Conservation (phyloP, 257 asterid species). For the Nicotiana obtusifolia region DNA sequence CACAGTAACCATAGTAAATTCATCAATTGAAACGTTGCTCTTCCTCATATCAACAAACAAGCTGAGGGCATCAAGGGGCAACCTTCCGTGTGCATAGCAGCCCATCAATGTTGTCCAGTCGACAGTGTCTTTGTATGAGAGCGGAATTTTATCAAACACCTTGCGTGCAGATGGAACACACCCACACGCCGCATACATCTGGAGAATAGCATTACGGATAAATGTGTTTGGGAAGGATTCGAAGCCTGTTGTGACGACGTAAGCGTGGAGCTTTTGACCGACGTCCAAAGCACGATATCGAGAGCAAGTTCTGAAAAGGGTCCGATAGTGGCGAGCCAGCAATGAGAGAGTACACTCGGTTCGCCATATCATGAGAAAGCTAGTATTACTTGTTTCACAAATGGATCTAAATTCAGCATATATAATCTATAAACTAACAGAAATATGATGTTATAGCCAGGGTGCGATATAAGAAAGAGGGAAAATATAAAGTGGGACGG, state of each 20-base stretch:
- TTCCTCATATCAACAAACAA: slow-evolving; percentile 49
- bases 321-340: slow-evolving; percentile 52
- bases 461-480: no score
- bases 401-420: not conserved
- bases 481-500: no score
- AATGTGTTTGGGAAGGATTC: slow-evolving; percentile 34
- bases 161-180: slow-evolving; percentile 38
- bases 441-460: no score
- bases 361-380: slow-evolving; percentile 40
- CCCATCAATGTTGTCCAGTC: slow-evolving; percentile 78
- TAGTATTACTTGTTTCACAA: not conserved
- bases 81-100: slow-evolving; percentile 36
- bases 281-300: slow-evolving; percentile 31
- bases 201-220: slow-evolving; percentile 50
- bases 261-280: slow-evolving; percentile 67
- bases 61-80: slow-evolving; percentile 34
- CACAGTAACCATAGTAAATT: slow-evolving; percentile 48
- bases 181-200: slow-evolving; percentile 58
- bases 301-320: slow-evolving; percentile 50
- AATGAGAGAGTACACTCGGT: slow-evolving; percentile 26
- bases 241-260: slow-evolving; percentile 48
- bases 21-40: slow-evolving; percentile 35
- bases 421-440: not conserved
- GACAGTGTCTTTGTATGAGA: slow-evolving; percentile 38
- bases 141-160: slow-evolving; percentile 64